These are phyloP conservation scores for Vanrija humicola DNA, from an alignment of 1,284 basidiomycete genomes.

Conservation along the genomic window DNA sequence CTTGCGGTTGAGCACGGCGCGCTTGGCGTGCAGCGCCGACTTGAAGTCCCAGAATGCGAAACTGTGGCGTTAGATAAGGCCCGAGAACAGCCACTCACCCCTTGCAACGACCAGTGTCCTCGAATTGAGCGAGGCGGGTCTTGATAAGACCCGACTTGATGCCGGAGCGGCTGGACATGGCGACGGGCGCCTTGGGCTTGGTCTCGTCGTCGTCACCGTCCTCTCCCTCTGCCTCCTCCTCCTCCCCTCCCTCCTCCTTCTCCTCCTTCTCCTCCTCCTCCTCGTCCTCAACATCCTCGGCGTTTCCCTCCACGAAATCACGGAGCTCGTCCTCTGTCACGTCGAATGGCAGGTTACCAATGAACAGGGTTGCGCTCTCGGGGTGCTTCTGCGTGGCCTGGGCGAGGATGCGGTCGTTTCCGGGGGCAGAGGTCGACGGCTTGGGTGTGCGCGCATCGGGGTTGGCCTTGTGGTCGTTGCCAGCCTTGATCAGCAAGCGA, in stretches of 20 bases:
- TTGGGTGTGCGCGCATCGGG: conserved; percentile 47
- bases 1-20: conserved; percentile 72
- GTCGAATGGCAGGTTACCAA: conserved; percentile 58
- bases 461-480: conserved; percentile 59
- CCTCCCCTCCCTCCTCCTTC: conserved; percentile 21
- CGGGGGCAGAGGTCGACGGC: conserved; percentile 50
- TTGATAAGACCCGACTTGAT: conserved; percentile 72
- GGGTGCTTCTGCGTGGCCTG: conserved; percentile 45
- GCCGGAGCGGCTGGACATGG: conserved; percentile 23
- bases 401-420: conserved; percentile 14
- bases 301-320: conserved; percentile 45
- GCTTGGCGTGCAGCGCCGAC: conserved; percentile 70
- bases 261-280: conserved; percentile 31
- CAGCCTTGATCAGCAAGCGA: conserved; percentile 87
- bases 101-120: conserved; percentile 91
- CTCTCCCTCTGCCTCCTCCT: conserved; percentile 25
- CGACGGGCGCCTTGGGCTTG: conserved; percentile 19
- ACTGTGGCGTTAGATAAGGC: conserved; percentile 50
- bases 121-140: conserved; percentile 89
- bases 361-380: conserved; percentile 42
- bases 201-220: conserved; percentile 39
- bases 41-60: conserved; percentile 95
- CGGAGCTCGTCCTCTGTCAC: conserved; percentile 72
- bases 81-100: conserved; percentile 58
- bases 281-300: conserved; percentile 16